Evolutionary conservation across 768 basidiomycete genomes (phyloP), one percentile per base, ranked within the genome.

Genomic region (Cyathus striatus): DNA sequence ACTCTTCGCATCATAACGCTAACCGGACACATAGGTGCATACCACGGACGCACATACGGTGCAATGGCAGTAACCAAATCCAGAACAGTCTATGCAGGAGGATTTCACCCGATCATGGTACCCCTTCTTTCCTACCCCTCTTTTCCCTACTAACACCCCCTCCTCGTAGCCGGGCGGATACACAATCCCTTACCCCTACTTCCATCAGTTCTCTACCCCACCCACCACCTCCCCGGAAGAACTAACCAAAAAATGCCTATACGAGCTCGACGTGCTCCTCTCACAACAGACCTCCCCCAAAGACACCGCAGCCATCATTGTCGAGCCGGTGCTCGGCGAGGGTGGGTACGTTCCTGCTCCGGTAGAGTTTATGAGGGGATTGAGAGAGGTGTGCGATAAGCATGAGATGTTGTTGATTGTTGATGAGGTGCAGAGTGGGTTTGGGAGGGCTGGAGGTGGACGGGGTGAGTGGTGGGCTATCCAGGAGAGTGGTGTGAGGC

Each of bases 271-370:
- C 42, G 75, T 96, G 12, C 58, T 95, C 10, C 64, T 78, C 1
- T 49, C 63, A 1, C 94, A 97, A 61, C 90, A 93, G 61, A 84
- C 83, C 5, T 72, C 83, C 1, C 88, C 93, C 0, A 62, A 65
- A 4, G 94, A 97, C 59, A 94, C 92, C 1, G 91, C 94, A 2
- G 93, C 92, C n/a, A 84, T 97, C 55, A 65, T 98, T 49, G 64
- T 98, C 32, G 95, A 98, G 70, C 89, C 95, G 32, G 85, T 97
- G 1, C 72, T 97, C 23, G 94, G 93, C 20, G 95, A 97, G 63
- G 95, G 95, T 25, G 95, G 95, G 1, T 97, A 98, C 62, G 88
- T 96, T 14, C 83, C 90, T 22, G 90, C 92, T 0, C 90, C 92
- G 0, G 56, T 78, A 1, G 77, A 78, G 17, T 98, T 88, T 69